These are phyloP conservation scores for Diaporthe vaccinii DNA, from an alignment of 2,329 filamentous ascomycete genomes.

Conservation along the genomic window DNA sequence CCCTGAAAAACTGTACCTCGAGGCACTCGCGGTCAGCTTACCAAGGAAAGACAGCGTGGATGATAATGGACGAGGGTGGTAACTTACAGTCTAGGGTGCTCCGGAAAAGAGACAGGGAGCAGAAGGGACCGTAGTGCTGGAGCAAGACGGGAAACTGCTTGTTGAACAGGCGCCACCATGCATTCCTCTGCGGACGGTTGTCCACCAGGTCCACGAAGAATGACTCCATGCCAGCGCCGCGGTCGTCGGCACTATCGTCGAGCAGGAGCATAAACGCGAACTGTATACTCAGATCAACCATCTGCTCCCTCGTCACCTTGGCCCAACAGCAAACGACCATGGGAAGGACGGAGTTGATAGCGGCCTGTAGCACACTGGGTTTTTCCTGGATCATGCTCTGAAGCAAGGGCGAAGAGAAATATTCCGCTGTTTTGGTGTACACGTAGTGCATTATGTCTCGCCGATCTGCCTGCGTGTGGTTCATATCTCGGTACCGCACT, in stretches of 20 bases:
- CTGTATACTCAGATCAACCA: conserved; percentile 5
- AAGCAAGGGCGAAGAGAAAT: not conserved
- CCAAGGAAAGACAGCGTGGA: not conserved
- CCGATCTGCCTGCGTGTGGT: not conserved
- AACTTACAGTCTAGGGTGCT: not conserved
- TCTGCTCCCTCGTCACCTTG: not conserved
- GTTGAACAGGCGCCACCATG: conserved; percentile 6
- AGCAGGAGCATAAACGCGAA: not conserved
- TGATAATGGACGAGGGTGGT: not conserved
- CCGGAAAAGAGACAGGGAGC: not conserved
- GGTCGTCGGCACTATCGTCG: not conserved
- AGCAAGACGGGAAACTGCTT: not conserved
- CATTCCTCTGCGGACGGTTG: not conserved
- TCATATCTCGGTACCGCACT: not conserved
- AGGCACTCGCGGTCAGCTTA: not conserved
- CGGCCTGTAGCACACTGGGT: not conserved
- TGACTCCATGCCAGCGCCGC: not conserved
- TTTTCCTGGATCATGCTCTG: not conserved
- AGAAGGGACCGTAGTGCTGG: not conserved
- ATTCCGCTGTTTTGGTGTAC: not conserved
- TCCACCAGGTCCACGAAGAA: conserved; percentile 8
- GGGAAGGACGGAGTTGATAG: not conserved
- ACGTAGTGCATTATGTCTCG: not conserved
- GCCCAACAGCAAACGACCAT: conserved; percentile 16
- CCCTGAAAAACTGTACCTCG: not conserved